A percentile compares a stretch with the other conserved stretches of the same genome.
phyloP scores from a whole-genome alignment of 2,329 filamentous ascomycete genomes.

The Thielaviopsis cerberus region DNA sequence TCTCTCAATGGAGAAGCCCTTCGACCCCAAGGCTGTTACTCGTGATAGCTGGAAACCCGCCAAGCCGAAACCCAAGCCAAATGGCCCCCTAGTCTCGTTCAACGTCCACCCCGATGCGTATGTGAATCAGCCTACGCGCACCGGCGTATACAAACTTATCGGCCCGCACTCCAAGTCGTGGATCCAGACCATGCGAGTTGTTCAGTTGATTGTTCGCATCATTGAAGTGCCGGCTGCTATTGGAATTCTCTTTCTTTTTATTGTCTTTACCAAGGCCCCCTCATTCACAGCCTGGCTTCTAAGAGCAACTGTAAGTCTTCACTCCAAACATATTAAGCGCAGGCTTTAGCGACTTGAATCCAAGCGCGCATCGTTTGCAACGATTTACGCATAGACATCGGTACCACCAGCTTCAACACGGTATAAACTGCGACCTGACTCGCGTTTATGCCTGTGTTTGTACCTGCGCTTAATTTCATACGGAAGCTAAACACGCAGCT shows the following conservation, averaged over 20 bases:
- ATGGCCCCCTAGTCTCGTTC: constrained; percentile 64
- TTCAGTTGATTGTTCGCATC: constrained; percentile 51
- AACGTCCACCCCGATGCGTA: constrained; percentile 72
- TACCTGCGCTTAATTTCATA: background rate
- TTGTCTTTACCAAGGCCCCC: constrained; percentile 55
- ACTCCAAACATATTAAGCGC: background rate
- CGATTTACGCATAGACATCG: background rate
- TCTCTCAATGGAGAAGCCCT: constrained; percentile 33
- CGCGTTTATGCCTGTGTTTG: background rate
- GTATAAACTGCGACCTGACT: background rate
- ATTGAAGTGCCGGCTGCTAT: constrained; percentile 49
- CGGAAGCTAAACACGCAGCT: background rate
- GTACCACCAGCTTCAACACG: background rate
- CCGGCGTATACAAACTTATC: constrained; percentile 43
- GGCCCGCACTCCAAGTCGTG: constrained; percentile 48
- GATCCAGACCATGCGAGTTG: constrained; percentile 49
- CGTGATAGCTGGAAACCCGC: constrained; percentile 56
- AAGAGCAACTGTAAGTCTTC: constrained; percentile 47
- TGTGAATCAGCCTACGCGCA: constrained; percentile 43
- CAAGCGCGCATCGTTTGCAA: background rate
- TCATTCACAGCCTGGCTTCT: constrained; percentile 53
- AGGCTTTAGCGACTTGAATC: background rate
- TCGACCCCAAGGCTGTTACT: constrained; percentile 75
- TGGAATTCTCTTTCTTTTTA: constrained; percentile 55
- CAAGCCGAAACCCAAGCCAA: constrained; percentile 41